phyloP scores from a whole-genome alignment of 2,329 filamentous ascomycete genomes.

The Ophiostoma australiae region DNA sequence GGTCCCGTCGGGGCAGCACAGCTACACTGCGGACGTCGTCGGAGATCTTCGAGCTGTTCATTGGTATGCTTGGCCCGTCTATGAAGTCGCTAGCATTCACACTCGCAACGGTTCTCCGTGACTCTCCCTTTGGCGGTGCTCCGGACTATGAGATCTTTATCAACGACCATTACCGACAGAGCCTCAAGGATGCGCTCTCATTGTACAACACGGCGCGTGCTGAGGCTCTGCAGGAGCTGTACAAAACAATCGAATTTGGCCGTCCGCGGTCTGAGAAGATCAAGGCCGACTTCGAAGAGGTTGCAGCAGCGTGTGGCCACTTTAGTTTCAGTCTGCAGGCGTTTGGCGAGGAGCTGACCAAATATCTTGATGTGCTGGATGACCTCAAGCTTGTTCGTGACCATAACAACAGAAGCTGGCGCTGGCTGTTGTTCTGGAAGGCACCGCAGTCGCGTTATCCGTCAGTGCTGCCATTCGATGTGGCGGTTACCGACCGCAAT shows the following conservation, averaged over 20 bases:
- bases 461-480: constrained; percentile 35
- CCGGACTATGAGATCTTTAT: constrained; percentile 65
- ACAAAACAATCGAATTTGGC: constrained; percentile 70
- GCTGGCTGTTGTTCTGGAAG: constrained; percentile 79
- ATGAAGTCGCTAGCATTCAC: constrained; percentile 96
- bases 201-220: constrained; percentile 73
- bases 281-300: constrained; percentile 92
- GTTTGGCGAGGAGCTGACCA: constrained; percentile 83
- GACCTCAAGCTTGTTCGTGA: constrained; percentile 71
- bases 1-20: constrained; percentile 27
- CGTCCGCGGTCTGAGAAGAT: constrained; percentile 65
- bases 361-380: constrained; percentile 77
- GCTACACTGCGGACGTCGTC: constrained; percentile 55
- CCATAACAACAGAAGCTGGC: constrained; percentile 62
- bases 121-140: constrained; percentile 71
- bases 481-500: not conserved
- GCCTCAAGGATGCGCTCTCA: constrained; percentile 71
- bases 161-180: constrained; percentile 74
- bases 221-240: constrained; percentile 72
- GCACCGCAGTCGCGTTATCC: constrained; percentile 25
- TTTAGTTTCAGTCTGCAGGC: constrained; percentile 90
- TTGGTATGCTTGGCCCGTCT: constrained; percentile 79
- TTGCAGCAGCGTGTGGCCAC: constrained; percentile 94
- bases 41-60: constrained; percentile 90
- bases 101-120: constrained; percentile 78